Conservation (phyloP, 176 grass and related monocot species). For the Oryza punctata region DNA sequence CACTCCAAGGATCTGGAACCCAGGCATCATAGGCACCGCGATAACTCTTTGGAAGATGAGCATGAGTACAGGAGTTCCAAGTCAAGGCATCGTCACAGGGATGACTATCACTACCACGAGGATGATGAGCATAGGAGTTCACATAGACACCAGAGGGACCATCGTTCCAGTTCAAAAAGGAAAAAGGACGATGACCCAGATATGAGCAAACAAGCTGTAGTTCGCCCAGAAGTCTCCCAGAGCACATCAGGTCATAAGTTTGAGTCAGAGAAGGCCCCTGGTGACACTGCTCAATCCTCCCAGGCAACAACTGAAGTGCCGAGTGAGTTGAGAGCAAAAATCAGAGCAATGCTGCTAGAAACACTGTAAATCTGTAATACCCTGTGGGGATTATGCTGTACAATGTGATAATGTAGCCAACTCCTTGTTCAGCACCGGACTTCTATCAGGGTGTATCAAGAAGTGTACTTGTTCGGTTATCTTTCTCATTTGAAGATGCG, state of each 20-base stretch:
- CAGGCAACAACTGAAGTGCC: constrained; percentile 57
- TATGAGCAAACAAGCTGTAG: constrained; percentile 10
- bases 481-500: not conserved
- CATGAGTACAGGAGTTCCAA: constrained; percentile 39
- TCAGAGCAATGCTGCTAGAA: constrained; percentile 78
- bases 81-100: constrained; percentile 39
- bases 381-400: not conserved
- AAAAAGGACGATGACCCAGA: constrained; percentile 32
- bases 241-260: not conserved
- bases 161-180: constrained; percentile 49
- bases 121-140: constrained; percentile 47
- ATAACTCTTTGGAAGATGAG: constrained; percentile 70
- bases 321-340: constrained; percentile 73
- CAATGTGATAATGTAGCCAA: not conserved
- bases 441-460: not conserved
- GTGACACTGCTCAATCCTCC: constrained; percentile 26
- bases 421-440: not conserved
- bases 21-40: constrained; percentile 35
- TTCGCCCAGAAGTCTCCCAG: constrained; percentile 6
- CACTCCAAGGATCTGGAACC: constrained; percentile 42
- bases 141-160: constrained; percentile 41
- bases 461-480: not conserved
- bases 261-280: constrained; percentile 21
- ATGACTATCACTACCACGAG: constrained; percentile 30
- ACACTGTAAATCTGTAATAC: constrained; percentile 43